A percentile compares a stretch with the other conserved stretches of the same genome.
Evolutionary conservation across 345 rosid genomes (phyloP).

Genomic region (Acer saccharum): DNA sequence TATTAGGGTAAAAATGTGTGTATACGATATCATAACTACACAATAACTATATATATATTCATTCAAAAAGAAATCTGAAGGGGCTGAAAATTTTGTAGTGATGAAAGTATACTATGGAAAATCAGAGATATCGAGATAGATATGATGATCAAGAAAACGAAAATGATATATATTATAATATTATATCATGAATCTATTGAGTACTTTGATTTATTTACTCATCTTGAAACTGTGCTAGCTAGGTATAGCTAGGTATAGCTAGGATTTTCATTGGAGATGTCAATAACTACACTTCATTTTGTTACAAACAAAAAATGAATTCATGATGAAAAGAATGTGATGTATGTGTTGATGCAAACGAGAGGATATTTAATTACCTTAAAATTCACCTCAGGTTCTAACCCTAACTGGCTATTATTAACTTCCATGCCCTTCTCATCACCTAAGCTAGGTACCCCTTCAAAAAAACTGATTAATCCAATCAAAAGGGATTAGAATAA

Average conservation of each 20-base stretch:
- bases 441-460: background rate
- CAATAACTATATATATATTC: background rate
- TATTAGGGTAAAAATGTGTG: background rate
- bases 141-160: too few species aligned
- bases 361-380: conserved; percentile 17
- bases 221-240: background rate
- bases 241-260: too few species aligned
- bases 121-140: background rate
- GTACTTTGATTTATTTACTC: too few species aligned
- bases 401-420: conserved; percentile 12
- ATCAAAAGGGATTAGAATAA: background rate
- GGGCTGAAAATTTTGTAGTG: background rate
- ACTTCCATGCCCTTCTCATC: conserved; percentile 13
- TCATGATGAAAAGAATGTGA: background rate
- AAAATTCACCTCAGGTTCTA: conserved; percentile 3
- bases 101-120: background rate
- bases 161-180: too few species aligned
- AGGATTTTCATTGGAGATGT: background rate
- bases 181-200: too few species aligned
- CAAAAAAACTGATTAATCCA: conserved; percentile 9
- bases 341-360: background rate
- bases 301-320: too few species aligned
- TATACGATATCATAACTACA: background rate
- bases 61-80: background rate
- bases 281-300: background rate